These are phyloP conservation scores for Grosmannia penicillata DNA, from an alignment of 2,329 filamentous ascomycete species.

Conservation along the genomic window DNA sequence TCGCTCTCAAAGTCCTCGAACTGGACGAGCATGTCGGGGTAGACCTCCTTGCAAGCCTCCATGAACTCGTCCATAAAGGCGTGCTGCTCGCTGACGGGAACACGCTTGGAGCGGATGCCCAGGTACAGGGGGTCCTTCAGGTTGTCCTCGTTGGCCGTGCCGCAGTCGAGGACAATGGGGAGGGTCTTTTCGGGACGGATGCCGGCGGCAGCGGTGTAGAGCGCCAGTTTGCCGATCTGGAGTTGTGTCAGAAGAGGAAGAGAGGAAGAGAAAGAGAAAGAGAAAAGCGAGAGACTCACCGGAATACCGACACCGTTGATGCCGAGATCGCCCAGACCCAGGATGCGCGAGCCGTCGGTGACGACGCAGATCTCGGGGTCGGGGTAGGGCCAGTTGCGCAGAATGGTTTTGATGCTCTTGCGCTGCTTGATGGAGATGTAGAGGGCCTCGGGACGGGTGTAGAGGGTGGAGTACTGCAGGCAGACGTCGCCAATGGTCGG, in stretches of 20 bases:
- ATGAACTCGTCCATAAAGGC: conserved; percentile 97
- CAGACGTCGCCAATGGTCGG: conserved; percentile 92
- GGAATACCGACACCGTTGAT: conserved; percentile 97
- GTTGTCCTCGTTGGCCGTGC: conserved; percentile 52
- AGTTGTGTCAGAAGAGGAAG: not conserved
- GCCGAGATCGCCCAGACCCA: conserved; percentile 86
- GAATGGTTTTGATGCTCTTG: conserved; percentile 75
- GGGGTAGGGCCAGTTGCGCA: conserved; percentile 82
- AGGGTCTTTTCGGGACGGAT: conserved; percentile 80
- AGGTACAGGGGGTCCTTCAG: conserved; percentile 67
- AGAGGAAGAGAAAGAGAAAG: not conserved
- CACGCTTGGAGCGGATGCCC: conserved; percentile 72
- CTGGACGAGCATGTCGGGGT: conserved; percentile 59
- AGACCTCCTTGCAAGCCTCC: conserved; percentile 67
- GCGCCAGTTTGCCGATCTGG: conserved; percentile 77
- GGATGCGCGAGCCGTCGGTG: conserved; percentile 86
- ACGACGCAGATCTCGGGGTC: conserved; percentile 93
- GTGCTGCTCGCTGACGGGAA: conserved; percentile 62
- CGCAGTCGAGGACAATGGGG: conserved; percentile 52
- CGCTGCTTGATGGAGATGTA: conserved; percentile 94
- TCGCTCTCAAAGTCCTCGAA: conserved; percentile 96
- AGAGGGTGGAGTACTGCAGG: conserved; percentile 88
- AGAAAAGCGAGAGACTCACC: conserved; percentile 37
- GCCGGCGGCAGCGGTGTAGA: conserved; percentile 91
- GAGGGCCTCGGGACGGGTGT: conserved; percentile 85